Base-by-base conservation (phyloP, 2,329 filamentous ascomycete species). In the Chrysoporthe austroafricana region DNA sequence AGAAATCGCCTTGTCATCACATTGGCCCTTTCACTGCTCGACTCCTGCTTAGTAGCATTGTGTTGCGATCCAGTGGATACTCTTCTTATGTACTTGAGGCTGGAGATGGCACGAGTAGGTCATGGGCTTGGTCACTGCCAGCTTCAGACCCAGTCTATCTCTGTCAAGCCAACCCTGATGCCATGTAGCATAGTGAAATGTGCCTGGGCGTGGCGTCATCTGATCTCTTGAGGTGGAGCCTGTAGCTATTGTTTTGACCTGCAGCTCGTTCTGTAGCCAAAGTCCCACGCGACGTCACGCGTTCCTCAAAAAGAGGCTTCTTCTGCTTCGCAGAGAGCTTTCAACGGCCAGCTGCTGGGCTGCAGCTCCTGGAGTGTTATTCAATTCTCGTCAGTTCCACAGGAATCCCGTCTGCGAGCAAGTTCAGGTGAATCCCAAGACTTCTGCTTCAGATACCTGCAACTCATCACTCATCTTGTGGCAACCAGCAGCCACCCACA, bases 241-340 rank as follows among this genome's bases (percentile, higher is more conserved):
- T 57, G 54, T 13, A 34, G 54, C 54, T 56, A 26, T n/a, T 57
- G 26, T 57, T 34, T 57, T 34, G 54, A 39, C 7, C 32, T 57
- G 16, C 32, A 57, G 34, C 34, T 57, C 16, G 9, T n/a, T 4
- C 32, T 16, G 14, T 4, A 13, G n/a, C 16, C 16, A 13, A 16
- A 54, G 3, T 32, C 9, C 5, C 14, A 7, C 52, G 4, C 32
- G 18, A 56, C n/a, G 32, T 13, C 54, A 57, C 2, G 13, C 54
- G 14, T 34, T 36, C 52, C 26, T 8, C 0, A 16, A 32, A 57
- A 57, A 57, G 34, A 57, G 39, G 8, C 54, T 39, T 57, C 32
- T 39, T n/a, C 26, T 54, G 26, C 50, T 26, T 54, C 6, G 6
- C 14, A 2, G 34, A 57, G 32, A 57, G 32, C 34, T 16, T 13